Evolutionary conservation across 176 grass and related monocot species (phyloP).

Genomic region (Cocos nucifera): DNA sequence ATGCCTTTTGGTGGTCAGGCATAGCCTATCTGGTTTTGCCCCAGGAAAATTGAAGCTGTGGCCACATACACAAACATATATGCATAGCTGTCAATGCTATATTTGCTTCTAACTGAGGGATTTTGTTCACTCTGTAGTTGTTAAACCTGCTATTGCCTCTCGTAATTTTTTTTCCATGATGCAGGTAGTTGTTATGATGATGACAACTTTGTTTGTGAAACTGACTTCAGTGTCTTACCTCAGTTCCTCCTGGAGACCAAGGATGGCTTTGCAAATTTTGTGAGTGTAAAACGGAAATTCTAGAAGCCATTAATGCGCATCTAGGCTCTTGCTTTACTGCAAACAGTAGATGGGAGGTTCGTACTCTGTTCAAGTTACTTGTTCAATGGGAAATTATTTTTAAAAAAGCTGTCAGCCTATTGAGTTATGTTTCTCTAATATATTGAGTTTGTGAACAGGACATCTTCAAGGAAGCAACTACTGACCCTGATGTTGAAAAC

Average conservation of each 20-base stretch:
- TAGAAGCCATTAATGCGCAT: constrained; percentile 93
- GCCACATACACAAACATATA: too few relatives aligned
- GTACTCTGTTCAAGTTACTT: constrained; percentile 14
- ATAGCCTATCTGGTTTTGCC: too few relatives aligned
- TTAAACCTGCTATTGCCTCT: too few relatives aligned
- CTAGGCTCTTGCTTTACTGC: constrained; percentile 56
- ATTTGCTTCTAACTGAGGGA: too few relatives aligned
- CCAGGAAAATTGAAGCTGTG: too few relatives aligned
- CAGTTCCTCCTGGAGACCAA: constrained; percentile 37
- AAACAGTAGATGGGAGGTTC: constrained; percentile 44
- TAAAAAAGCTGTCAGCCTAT: too few relatives aligned
- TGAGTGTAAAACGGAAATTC: constrained; percentile 60
- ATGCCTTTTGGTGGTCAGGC: too few relatives aligned
- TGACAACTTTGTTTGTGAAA: not conserved
- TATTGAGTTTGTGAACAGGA: constrained; percentile 13
- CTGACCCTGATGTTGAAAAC: constrained; percentile 34
- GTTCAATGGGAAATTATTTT: not conserved
- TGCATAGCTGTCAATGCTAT: too few relatives aligned
- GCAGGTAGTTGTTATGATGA: not conserved
- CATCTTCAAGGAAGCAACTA: constrained; percentile 82
- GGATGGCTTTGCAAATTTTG: constrained; percentile 87
- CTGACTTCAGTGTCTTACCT: constrained; percentile 22
- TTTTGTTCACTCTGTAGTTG: too few relatives aligned
- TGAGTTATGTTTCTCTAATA: too few relatives aligned
- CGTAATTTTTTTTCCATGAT: too few relatives aligned